Percentiles rank a stretch among this genome's conserved stretches.
phyloP scores from a whole-genome alignment of 1,284 basidiomycete species.

The Erythrobasidium hasegawianum region DNA sequence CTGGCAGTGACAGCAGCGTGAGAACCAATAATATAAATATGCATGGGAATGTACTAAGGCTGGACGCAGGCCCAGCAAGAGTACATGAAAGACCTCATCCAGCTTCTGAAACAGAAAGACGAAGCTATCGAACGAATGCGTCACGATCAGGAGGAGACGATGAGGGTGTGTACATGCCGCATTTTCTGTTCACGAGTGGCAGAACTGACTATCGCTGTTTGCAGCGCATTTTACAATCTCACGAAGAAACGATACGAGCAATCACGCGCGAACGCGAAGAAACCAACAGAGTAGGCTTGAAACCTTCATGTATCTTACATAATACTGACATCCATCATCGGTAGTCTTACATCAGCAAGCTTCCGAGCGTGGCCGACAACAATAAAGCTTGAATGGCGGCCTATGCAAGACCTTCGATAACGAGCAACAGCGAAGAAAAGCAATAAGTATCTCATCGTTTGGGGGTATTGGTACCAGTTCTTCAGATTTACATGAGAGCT shows the following conservation, averaged over 20 bases:
- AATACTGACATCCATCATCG: conserved; percentile 2
- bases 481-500: too few relatives aligned
- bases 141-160: conserved; percentile 13
- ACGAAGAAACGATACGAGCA: conserved; percentile 29
- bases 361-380: too few relatives aligned
- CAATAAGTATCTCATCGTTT: too few relatives aligned
- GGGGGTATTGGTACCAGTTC: too few relatives aligned
- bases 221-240: conserved; percentile 11
- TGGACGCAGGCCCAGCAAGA: conserved; percentile 22
- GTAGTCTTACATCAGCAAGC: too few relatives aligned
- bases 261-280: neutral
- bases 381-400: too few relatives aligned
- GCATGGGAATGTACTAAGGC: too few relatives aligned
- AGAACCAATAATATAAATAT: too few relatives aligned
- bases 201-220: neutral
- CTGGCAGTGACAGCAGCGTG: neutral
- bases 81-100: conserved; percentile 18
- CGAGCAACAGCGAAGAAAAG: too few relatives aligned
- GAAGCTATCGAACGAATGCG: conserved; percentile 18
- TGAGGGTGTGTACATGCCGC: conserved; percentile 13
- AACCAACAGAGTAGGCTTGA: neutral
- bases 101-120: conserved; percentile 20
- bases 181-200: too few relatives aligned
- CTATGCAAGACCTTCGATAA: too few relatives aligned
- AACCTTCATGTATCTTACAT: too few relatives aligned